A percentile compares a stretch with the other conserved stretches of the same genome.
These are phyloP conservation scores for Neurospora tetraspora DNA, from an alignment of 495 filamentous ascomycete species.

Conservation along the genomic window DNA sequence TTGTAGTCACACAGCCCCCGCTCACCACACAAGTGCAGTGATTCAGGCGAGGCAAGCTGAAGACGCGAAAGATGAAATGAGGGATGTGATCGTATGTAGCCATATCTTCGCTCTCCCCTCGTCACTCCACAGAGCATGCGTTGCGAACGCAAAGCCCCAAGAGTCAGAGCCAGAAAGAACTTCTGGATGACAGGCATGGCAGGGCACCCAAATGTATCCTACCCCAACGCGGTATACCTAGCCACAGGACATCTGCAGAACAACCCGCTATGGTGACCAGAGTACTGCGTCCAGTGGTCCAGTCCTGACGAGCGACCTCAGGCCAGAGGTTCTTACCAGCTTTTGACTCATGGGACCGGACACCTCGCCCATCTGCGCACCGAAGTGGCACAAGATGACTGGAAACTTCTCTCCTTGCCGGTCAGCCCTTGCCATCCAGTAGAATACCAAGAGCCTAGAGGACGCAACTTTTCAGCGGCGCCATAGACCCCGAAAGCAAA, in stretches of 20 bases:
- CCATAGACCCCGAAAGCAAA: not conserved
- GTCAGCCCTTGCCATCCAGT: slow-evolving; percentile 24
- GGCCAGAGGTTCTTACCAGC: slow-evolving; percentile 49
- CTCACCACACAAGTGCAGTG: slow-evolving; percentile 23
- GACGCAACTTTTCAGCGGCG: slow-evolving; percentile 35
- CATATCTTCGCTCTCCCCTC: slow-evolving; percentile 30
- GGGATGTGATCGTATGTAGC: slow-evolving; percentile 33
- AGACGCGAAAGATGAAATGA: slow-evolving; percentile 8
- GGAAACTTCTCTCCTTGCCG: slow-evolving; percentile 29
- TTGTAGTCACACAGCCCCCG: slow-evolving; percentile 27
- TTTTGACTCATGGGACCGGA: slow-evolving; percentile 49
- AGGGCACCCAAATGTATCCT: slow-evolving; percentile 8
- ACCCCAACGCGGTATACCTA: slow-evolving; percentile 22
- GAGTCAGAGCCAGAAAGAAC: not conserved
- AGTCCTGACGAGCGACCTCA: slow-evolving; percentile 53
- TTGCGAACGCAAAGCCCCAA: not conserved
- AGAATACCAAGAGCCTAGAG: slow-evolving; percentile 5
- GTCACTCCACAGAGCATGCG: slow-evolving; percentile 15
- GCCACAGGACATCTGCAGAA: slow-evolving; percentile 30
- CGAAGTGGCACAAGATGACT: slow-evolving; percentile 22
- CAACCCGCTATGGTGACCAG: slow-evolving; percentile 41
- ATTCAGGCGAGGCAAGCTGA: slow-evolving; percentile 35
- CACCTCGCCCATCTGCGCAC: slow-evolving; percentile 23
- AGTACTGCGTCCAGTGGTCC: slow-evolving; percentile 49
- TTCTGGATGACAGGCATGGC: slow-evolving; percentile 19